Conservation (phyloP, 768 basidiomycete species). For the Suillus subaureus region DNA sequence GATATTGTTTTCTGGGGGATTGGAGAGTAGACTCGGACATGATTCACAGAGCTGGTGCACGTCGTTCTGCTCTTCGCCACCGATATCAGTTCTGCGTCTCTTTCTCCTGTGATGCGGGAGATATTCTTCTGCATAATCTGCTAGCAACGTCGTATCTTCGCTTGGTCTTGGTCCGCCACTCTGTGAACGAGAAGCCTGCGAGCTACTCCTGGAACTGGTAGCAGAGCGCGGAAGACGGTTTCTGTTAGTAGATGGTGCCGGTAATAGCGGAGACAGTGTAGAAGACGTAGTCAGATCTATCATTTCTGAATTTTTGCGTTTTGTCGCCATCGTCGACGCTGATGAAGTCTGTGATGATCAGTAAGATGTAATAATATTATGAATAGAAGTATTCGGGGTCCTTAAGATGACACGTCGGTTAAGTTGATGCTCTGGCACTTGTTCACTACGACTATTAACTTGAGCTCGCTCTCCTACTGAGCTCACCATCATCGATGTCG, state of each 20-base stretch:
- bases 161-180: neutral
- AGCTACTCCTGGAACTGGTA: constrained; percentile 11
- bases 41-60: neutral
- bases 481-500: constrained; percentile 13
- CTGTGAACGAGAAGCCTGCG: constrained; percentile 3
- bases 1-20: neutral
- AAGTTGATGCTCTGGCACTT: neutral
- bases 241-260: constrained; percentile 14
- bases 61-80: neutral
- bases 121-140: neutral
- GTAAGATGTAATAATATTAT: neutral
- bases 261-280: neutral
- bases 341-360: too few relatives aligned
- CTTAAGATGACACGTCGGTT: neutral
- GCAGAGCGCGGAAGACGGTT: constrained; percentile 8
- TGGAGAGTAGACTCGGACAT: neutral
- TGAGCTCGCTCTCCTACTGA: constrained; percentile 1
- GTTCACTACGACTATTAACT: neutral
- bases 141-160: neutral
- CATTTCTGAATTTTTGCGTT: neutral
- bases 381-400: constrained; percentile 2
- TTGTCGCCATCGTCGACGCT: neutral
- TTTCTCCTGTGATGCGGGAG: neutral
- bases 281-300: constrained; percentile 16
- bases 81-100: constrained; percentile 7